phyloP scores from a whole-genome alignment of 2,329 filamentous ascomycete species.

The Lasiodiplodia citricola region DNA sequence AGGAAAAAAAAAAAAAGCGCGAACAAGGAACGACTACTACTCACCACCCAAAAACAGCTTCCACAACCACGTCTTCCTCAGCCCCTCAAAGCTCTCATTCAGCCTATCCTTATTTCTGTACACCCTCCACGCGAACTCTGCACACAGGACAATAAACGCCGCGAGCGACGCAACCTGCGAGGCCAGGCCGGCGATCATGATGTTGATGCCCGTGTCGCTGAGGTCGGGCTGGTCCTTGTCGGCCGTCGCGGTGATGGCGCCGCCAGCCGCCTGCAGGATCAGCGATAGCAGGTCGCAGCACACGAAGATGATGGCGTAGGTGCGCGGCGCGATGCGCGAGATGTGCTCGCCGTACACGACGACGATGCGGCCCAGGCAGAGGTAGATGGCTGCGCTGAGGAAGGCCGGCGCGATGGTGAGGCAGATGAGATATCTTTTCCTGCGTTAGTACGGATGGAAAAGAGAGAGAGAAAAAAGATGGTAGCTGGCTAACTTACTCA shows the following conservation, averaged over 20 bases:
- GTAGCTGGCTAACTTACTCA: constrained; percentile 43
- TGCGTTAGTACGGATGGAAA: not conserved
- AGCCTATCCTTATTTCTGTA: not conserved
- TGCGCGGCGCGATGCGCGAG: constrained; percentile 38
- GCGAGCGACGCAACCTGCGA: constrained; percentile 61
- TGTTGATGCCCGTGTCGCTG: constrained; percentile 51
- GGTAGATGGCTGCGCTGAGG: constrained; percentile 60
- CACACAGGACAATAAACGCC: constrained; percentile 52
- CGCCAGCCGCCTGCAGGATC: constrained; percentile 63
- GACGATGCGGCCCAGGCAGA: constrained; percentile 63
- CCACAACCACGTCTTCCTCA: constrained; percentile 6
- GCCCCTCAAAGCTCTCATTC: not conserved
- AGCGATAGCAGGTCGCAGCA: constrained; percentile 64
- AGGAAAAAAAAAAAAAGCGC: not conserved
- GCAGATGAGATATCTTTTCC: constrained; percentile 59
- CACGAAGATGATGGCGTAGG: constrained; percentile 66
- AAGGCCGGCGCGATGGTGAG: constrained; percentile 64
- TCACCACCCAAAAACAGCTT: constrained; percentile 15
- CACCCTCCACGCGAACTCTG: constrained; percentile 40
- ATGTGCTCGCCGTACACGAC: constrained; percentile 55
- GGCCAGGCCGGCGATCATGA: constrained; percentile 64
- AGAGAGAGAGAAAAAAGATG: not conserved
- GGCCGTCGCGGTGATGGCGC: constrained; percentile 61
- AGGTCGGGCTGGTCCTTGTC: constrained; percentile 48
- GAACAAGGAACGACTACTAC: not conserved